phyloP scores from a whole-genome alignment of 2,329 filamentous ascomycete genomes.

The Colletotrichum truncatum region DNA sequence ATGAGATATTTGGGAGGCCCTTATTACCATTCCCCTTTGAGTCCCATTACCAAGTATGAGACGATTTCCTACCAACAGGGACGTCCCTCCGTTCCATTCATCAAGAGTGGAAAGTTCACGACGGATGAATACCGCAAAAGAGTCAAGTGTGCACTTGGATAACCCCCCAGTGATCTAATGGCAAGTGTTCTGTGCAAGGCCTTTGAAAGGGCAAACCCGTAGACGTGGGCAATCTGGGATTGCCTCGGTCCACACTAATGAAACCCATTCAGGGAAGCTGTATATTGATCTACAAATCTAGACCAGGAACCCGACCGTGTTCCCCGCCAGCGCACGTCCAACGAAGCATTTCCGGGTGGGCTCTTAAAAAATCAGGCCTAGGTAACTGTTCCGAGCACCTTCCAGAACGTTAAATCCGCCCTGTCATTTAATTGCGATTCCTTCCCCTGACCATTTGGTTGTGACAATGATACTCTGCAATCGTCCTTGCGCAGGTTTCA shows the following conservation, averaged over 20 bases:
- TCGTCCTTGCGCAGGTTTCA: slow-evolving; percentile 8
- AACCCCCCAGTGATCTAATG: background rate
- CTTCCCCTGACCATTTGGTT: background rate
- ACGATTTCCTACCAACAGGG: background rate
- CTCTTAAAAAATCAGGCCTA: background rate
- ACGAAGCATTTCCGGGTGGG: background rate
- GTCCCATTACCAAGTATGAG: background rate
- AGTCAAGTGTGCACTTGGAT: no score
- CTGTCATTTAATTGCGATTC: background rate
- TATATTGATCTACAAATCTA: slow-evolving; percentile 22
- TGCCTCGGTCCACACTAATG: slow-evolving; percentile 18
- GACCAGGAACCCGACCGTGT: slow-evolving; percentile 3
- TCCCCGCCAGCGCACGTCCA: background rate
- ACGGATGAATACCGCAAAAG: background rate
- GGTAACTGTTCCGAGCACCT: background rate
- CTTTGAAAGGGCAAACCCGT: background rate
- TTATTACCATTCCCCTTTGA: no score
- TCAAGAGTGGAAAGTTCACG: background rate
- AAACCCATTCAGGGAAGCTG: slow-evolving; percentile 19
- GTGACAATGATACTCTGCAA: slow-evolving; percentile 8
- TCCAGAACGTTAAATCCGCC: slow-evolving; percentile 28
- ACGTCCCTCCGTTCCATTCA: background rate
- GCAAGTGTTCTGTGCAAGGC: background rate
- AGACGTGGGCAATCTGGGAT: background rate
- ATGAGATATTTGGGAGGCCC: background rate